Percentiles rank a stretch among this genome's conserved stretches.
phyloP scores from a whole-genome alignment of 768 basidiomycete species.

The Chalciporus chontae region DNA sequence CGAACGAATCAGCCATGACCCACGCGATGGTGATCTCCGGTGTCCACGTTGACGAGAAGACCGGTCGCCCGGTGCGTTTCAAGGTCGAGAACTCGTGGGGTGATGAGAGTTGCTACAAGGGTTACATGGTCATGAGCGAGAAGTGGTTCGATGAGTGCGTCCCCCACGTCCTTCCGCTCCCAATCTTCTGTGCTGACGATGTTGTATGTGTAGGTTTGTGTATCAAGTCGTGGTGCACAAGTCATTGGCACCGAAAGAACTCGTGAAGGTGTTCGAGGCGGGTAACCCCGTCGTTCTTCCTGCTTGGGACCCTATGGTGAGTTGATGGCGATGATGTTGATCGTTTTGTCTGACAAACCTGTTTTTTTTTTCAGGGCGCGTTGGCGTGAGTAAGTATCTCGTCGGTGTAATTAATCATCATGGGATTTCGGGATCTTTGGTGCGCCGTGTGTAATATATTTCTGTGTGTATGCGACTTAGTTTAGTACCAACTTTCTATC shows the following conservation, averaged over 20 bases:
- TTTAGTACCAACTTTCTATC: neutral
- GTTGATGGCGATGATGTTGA: neutral
- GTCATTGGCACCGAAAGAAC: conserved; percentile 72
- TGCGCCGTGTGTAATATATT: neutral
- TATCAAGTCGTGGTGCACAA: conserved; percentile 93
- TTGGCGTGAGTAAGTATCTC: conserved; percentile 16
- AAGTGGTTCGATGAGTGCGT: conserved; percentile 88
- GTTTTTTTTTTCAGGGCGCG: conserved; percentile 14
- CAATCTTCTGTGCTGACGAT: conserved; percentile 1
- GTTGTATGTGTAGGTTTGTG: conserved; percentile 54
- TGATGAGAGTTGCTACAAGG: conserved; percentile 68
- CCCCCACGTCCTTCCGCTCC: neutral
- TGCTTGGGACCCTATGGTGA: conserved; percentile 67
- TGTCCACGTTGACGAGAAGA: conserved; percentile 73
- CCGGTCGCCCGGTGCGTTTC: conserved; percentile 80
- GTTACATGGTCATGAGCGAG: conserved; percentile 91
- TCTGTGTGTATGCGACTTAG: neutral
- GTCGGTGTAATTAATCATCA: neutral
- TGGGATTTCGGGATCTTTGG: neutral
- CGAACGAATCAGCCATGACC: conserved; percentile 87
- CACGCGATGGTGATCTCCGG: conserved; percentile 88
- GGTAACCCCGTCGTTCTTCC: conserved; percentile 67
- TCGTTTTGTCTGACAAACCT: neutral
- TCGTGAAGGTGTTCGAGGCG: conserved; percentile 75
- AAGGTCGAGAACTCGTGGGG: conserved; percentile 98